Evolutionary conservation across 140 eudicot genomes (phyloP).

Genomic region (Cichorium intybus): DNA sequence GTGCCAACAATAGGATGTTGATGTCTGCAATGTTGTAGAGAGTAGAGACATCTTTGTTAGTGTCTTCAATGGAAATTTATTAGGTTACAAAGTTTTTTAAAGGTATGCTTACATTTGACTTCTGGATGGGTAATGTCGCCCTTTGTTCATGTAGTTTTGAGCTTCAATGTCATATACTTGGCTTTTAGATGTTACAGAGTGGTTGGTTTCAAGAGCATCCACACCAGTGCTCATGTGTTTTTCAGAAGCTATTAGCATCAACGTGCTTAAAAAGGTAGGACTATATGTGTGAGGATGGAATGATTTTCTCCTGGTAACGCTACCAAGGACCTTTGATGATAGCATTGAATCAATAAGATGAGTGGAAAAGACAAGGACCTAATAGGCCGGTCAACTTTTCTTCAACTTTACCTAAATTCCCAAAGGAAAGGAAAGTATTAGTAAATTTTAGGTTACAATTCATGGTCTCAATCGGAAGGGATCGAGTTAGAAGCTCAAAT

Average conservation of each 20-base stretch:
- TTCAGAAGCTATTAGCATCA: slow-evolving; percentile 18
- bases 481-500: background rate
- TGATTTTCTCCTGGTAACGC: slow-evolving; percentile 22
- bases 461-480: background rate
- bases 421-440: background rate
- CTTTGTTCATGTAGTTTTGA: slow-evolving; percentile 3
- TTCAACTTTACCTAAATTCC: slow-evolving; percentile 18
- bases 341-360: slow-evolving; percentile 22
- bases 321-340: slow-evolving; percentile 31
- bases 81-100: background rate
- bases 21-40: slow-evolving; percentile 16
- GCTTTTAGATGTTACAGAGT: background rate
- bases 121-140: slow-evolving; percentile 8
- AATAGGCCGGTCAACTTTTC: slow-evolving; percentile 8
- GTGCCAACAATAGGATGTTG: slow-evolving; percentile 19
- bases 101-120: slow-evolving; percentile 21
- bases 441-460: background rate
- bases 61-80: background rate
- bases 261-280: slow-evolving; percentile 11
- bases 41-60: slow-evolving; percentile 4
- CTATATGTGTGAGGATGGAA: slow-evolving; percentile 1
- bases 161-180: slow-evolving; percentile 1
- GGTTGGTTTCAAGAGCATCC: slow-evolving; percentile 13
- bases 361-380: background rate
- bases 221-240: slow-evolving; percentile 2